A percentile compares a stretch with the other conserved stretches of the same genome.
phyloP scores from a whole-genome alignment of 108 stramenopile genomes.

The Epipyxis sp. region DNA sequence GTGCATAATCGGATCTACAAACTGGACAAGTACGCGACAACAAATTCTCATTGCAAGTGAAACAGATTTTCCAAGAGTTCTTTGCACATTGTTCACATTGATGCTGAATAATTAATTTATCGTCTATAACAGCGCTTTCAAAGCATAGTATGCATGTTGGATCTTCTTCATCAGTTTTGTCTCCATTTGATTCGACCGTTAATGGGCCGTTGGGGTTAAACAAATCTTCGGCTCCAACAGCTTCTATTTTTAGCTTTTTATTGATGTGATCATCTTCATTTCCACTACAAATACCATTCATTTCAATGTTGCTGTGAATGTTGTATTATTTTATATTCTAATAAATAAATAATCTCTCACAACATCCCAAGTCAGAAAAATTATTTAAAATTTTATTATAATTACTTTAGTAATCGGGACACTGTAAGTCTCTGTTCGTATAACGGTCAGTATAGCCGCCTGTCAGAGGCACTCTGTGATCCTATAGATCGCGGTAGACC shows the following conservation, averaged over 20 bases:
- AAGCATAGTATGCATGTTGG: background rate
- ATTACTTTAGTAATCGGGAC: too few relatives aligned
- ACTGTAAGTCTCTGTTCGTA: too few relatives aligned
- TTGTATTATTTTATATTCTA: too few relatives aligned
- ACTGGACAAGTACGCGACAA: constrained; percentile 11
- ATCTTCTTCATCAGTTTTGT: background rate
- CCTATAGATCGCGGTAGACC: too few relatives aligned
- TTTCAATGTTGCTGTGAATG: too few relatives aligned
- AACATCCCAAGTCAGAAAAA: too few relatives aligned
- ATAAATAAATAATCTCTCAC: too few relatives aligned
- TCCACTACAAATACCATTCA: too few relatives aligned
- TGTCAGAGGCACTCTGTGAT: too few relatives aligned
- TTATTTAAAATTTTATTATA: too few relatives aligned
- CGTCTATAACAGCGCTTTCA: background rate
- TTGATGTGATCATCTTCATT: background rate
- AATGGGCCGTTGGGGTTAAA: too few relatives aligned
- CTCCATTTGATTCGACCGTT: background rate
- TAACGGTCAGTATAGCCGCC: too few relatives aligned
- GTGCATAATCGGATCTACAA: constrained; percentile 10
- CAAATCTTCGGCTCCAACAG: background rate
- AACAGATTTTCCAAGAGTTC: background rate
- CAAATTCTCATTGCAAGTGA: background rate
- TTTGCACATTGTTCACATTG: constrained; percentile 10
- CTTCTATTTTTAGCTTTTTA: background rate
- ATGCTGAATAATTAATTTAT: background rate